phyloP scores from a whole-genome alignment of 768 basidiomycete species.

The Leccinum imitatum region DNA sequence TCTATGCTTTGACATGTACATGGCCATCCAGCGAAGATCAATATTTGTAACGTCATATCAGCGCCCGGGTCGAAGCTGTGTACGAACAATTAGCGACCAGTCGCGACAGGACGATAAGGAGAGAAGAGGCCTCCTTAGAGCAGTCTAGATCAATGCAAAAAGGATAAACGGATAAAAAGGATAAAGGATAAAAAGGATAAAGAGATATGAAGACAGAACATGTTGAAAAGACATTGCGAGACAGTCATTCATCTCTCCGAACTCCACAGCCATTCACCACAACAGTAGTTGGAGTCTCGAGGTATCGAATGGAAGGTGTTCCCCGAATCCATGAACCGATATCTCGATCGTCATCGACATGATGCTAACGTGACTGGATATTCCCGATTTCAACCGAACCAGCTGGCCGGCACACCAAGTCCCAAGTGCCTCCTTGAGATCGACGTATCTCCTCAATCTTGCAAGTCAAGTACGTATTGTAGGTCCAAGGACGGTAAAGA shows the following conservation, averaged over 20 bases:
- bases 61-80: background rate
- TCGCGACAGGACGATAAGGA: background rate
- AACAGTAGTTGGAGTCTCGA: background rate
- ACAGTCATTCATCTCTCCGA: background rate
- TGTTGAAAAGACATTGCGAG: background rate
- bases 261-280: background rate
- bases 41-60: background rate
- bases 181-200: background rate
- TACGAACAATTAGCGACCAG: background rate
- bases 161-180: background rate
- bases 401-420: background rate
- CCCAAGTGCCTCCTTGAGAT: background rate
- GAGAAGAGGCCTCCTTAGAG: background rate
- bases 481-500: background rate
- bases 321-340: background rate
- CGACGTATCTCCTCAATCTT: background rate
- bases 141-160: background rate
- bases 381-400: background rate
- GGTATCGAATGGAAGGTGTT: background rate
- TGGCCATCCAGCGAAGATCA: background rate
- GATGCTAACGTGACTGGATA: background rate
- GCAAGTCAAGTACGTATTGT: background rate
- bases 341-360: background rate
- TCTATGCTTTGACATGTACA: background rate
- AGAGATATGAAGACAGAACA: background rate